A percentile compares a stretch with the other conserved stretches of the same genome.
Evolutionary conservation across 1,284 basidiomycete species (phyloP).

Genomic region (Melampsora larici-populina): DNA sequence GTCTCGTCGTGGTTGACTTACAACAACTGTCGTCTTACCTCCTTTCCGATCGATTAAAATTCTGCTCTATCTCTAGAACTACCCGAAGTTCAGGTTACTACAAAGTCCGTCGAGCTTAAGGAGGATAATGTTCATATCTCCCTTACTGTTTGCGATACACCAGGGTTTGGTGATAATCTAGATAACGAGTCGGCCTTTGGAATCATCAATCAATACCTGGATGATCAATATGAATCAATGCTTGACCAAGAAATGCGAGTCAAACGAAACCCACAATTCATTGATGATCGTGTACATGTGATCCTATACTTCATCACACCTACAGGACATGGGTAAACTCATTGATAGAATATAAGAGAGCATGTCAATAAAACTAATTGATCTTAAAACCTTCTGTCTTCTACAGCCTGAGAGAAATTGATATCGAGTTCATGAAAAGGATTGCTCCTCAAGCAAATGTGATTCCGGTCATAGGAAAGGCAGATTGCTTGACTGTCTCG

Average conservation of each 20-base stretch:
- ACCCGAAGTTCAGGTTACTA: constrained; percentile 50
- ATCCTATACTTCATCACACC: constrained; percentile 98
- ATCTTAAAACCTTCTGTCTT: neutral
- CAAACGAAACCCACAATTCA: constrained; percentile 98
- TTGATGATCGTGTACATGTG: constrained; percentile 92
- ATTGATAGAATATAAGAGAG: neutral
- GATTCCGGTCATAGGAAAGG: constrained; percentile 97
- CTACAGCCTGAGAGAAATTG: constrained; percentile 78
- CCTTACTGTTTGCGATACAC: constrained; percentile 96
- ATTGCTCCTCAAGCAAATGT: constrained; percentile 96
- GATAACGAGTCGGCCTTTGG: constrained; percentile 86
- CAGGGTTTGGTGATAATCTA: constrained; percentile 97
- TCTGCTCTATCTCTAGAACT: constrained; percentile 51
- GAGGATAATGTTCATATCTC: constrained; percentile 98
- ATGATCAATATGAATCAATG: constrained; percentile 99
- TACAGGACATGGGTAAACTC: constrained; percentile 65
- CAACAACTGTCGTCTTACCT: neutral
- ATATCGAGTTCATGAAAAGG: constrained; percentile 96
- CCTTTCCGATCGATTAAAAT: too few relatives aligned
- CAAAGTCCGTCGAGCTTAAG: constrained; percentile 68
- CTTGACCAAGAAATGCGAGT: constrained; percentile 97
- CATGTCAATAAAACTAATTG: neutral
- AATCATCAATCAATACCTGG: constrained; percentile 83
- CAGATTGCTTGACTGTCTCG: constrained; percentile 85
- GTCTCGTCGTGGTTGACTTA: neutral